phyloP scores from a whole-genome alignment of 2,329 filamentous ascomycete genomes.

The Kalaharituber pfeilii region DNA sequence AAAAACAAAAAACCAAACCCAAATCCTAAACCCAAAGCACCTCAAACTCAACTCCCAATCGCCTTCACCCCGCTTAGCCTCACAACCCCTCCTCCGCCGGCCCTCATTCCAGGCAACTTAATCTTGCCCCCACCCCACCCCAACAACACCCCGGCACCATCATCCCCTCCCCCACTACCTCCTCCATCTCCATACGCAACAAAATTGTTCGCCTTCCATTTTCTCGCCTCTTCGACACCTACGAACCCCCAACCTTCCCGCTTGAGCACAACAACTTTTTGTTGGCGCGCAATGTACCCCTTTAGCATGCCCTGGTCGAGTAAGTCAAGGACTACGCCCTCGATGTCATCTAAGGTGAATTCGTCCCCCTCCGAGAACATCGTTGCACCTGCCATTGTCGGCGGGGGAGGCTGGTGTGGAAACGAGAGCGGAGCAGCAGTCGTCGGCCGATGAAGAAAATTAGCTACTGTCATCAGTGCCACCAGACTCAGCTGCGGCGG shows the following conservation, averaged over 20 bases:
- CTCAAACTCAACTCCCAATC: conserved; percentile 14
- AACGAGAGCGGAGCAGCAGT: background rate
- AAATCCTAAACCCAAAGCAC: too few species aligned
- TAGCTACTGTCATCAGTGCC: conserved; percentile 7
- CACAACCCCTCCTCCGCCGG: conserved; percentile 14
- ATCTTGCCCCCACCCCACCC: background rate
- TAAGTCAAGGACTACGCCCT: conserved; percentile 13
- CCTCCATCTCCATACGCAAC: background rate
- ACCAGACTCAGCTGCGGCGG: conserved; percentile 10
- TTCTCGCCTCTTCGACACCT: conserved; percentile 3
- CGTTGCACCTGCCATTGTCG: too few species aligned
- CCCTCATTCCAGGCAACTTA: too few species aligned
- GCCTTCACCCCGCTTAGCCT: conserved; percentile 15
- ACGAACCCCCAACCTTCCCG: conserved; percentile 10
- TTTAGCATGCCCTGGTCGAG: conserved; percentile 17
- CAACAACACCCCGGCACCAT: background rate
- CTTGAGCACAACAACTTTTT: conserved; percentile 11
- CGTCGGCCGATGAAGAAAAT: conserved; percentile 4
- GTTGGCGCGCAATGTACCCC: conserved; percentile 15
- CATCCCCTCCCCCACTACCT: background rate
- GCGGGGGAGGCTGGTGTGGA: background rate
- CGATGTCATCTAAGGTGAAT: conserved; percentile 13
- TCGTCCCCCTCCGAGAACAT: conserved; percentile 5
- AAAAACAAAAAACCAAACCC: too few species aligned
- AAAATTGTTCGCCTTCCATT: too few species aligned